Conservation (phyloP, 306 rosid genomes). For the Trifolium fragiferum region DNA sequence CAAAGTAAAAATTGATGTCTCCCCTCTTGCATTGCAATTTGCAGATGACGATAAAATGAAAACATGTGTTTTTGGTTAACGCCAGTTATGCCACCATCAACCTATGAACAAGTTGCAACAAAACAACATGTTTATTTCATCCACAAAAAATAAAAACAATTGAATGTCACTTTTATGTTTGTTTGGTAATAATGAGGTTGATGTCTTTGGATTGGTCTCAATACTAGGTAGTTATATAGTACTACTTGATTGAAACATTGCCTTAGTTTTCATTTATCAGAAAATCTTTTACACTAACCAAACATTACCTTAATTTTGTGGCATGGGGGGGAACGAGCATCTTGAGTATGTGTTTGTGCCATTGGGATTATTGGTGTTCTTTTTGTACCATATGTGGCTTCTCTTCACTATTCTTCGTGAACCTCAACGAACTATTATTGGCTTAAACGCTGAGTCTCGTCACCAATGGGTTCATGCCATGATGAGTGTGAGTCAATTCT, state of each 20-base stretch:
- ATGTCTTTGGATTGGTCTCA: background rate
- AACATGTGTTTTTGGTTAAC: background rate
- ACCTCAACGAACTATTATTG: conserved; percentile 77
- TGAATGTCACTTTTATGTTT: background rate
- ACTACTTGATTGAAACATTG: background rate
- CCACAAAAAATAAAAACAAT: background rate
- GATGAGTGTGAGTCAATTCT: conserved; percentile 64
- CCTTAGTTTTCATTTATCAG: background rate
- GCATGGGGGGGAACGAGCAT: background rate
- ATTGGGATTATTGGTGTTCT: conserved; percentile 64
- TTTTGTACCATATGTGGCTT: conserved; percentile 70
- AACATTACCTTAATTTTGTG: background rate
- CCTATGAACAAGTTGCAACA: background rate
- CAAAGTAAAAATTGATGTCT: background rate
- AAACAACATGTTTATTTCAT: background rate
- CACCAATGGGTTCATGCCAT: conserved; percentile 76
- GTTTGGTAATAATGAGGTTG: background rate
- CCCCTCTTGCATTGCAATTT: background rate
- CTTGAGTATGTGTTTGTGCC: conserved; percentile 73
- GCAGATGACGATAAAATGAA: background rate
- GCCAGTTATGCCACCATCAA: background rate
- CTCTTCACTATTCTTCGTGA: conserved; percentile 46
- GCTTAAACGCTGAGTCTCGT: conserved; percentile 75
- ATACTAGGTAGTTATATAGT: background rate
- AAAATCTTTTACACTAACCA: background rate